Evolutionary conservation across 305 asterid species (phyloP), one percentile per base, ranked within the genome.

Genomic region (Ilex paraguariensis): DNA sequence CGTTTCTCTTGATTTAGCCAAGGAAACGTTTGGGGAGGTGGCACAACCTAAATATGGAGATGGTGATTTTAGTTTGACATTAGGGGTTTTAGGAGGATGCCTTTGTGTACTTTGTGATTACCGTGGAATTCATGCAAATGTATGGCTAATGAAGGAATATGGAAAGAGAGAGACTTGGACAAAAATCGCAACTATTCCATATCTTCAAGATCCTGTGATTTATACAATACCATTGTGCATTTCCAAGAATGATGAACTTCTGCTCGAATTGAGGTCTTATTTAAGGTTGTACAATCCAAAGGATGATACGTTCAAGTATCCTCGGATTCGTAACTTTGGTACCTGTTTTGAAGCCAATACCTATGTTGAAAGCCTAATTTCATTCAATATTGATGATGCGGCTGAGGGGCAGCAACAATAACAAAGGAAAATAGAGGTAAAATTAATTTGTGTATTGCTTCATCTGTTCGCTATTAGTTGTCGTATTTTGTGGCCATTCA

Each of bases 91-190:
- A 57, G 82, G 74, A 31, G 86, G 69, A 10, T 65, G 75, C 52
- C 45, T 86, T 50, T 70, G 74, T 50, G 78, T 82, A 55, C 67
- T 82, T 39, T 68, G 70, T 64, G 46, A 70, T 59, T 54, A 56
- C 39, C 36, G 14, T 3, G 46, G 48, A 0, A 53, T 4, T 10
- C 32, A 62, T 3, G 78, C 63, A 0, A 83, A 70, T 62, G 13
- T 77, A 57, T 87, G 95, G 95, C 77, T 79, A 60, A 48, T 82
- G 78, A 81, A 78, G 66, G 83, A 79, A 51, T 86, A 82, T 67
- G 85, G 78, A 56, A 68, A 72, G 33, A 61, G 57, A 58, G 86
- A 83, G 11, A 82, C 87, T 3, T 87, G 95, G 92, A 66, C 59
- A 58, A 81, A 72, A 56, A n/a, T 81, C 63, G 66, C 56, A 15